phyloP scores from a whole-genome alignment of 139 green algal species.

The Micractinium conductrix region DNA sequence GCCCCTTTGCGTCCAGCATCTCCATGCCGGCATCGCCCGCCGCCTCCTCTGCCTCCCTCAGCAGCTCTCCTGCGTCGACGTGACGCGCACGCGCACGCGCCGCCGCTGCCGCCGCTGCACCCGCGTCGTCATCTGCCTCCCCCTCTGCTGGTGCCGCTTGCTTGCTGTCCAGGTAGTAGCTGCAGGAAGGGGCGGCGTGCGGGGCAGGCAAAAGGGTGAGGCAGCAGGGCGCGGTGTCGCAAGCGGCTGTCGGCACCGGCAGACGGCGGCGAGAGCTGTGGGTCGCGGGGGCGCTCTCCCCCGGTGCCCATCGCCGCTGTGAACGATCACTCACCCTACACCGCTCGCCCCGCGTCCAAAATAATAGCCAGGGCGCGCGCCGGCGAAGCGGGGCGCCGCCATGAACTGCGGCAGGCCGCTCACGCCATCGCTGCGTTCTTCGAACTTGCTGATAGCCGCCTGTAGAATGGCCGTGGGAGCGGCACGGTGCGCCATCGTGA shows the following conservation, averaged over 20 bases:
- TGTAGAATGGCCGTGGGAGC: slow-evolving; percentile 23
- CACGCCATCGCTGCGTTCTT: neutral
- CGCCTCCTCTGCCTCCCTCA: slow-evolving; percentile 79
- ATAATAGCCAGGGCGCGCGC: slow-evolving; percentile 65
- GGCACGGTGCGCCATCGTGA: neutral
- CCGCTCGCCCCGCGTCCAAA: slow-evolving; percentile 67
- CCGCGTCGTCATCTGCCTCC: neutral
- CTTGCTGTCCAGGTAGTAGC: slow-evolving; percentile 46
- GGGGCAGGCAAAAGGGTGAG: neutral
- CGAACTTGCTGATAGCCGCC: slow-evolving; percentile 24
- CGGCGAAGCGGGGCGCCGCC: slow-evolving; percentile 50
- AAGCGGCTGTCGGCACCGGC: neutral
- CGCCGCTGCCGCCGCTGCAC: neutral
- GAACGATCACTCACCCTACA: slow-evolving; percentile 72
- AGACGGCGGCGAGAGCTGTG: neutral
- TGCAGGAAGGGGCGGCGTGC: slow-evolving; percentile 8
- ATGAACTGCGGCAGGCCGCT: slow-evolving; percentile 44
- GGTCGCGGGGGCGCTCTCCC: no score
- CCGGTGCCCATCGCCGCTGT: no score
- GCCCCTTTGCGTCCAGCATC: slow-evolving; percentile 69
- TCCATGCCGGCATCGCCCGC: slow-evolving; percentile 69
- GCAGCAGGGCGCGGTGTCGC: neutral
- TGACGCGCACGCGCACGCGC: neutral
- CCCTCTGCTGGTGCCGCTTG: neutral
- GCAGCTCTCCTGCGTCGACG: slow-evolving; percentile 70